Base-by-base conservation (phyloP, 1,284 basidiomycete species). In the Salmacisia buchloeana region DNA sequence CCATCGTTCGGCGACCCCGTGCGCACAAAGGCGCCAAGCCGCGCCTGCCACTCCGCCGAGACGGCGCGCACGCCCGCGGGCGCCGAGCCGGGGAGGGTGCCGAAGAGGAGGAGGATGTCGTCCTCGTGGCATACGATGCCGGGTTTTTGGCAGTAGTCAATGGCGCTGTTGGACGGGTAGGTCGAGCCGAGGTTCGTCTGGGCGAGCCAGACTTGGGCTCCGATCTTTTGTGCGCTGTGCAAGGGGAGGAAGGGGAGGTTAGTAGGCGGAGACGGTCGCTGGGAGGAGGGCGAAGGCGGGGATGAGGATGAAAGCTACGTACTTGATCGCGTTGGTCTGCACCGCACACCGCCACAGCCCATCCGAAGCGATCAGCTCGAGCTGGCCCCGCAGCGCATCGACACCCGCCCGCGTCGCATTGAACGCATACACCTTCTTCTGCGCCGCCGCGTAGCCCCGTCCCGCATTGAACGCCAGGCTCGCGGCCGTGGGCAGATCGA, bases 101-200 rank as follows among this genome's bases (percentile, higher is more conserved):
- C 58, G 29, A 76, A 76, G 39, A 74, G 49, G 12, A 69, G 61
- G 38, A 52, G 61, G 33, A 76, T 74, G 62, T 76, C 74, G 63
- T 76, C 74, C 39, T 76, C 74, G 67, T 76, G 74, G 59, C 74
- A 76, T 18, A 71, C 68, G 9, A 57, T 59, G 9, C 39, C 58
- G 27, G 58, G 34, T 2, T 35, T 36, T 2, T 35, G 10, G 43
- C 74, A 75, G 63, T 75, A 75, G 62, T 69, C 65, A 36, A 62
- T 67, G 23, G 62, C 62, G 0, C 1, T 35, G 46, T 74, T 74
- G 12, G 66, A 66, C 2, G 69, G 63, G 29, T 75, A 75, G 9
- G 60, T 61, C 6, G 66, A 52, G 10, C 72, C 74, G 18, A 27
- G 35, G 25, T 69, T 59, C 23, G 67, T 66, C 31, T 69, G 43